phyloP scores from a whole-genome alignment of 2,329 filamentous ascomycete species.

The Hypoxylon sp. region DNA sequence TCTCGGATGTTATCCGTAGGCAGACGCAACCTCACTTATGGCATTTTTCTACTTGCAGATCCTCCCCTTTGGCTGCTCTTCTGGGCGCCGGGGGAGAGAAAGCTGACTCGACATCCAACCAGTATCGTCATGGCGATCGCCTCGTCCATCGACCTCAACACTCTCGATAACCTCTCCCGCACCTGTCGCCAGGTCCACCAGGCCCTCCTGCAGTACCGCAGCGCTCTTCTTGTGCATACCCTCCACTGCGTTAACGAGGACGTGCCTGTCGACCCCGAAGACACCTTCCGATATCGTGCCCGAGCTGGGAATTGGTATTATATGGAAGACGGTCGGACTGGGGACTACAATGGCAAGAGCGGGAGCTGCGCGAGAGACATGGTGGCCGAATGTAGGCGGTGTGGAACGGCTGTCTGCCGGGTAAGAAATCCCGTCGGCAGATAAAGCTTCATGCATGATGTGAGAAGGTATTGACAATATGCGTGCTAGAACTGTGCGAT shows the following conservation, averaged over 20 bases:
- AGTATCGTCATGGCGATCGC: conserved; percentile 85
- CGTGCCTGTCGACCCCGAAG: conserved; percentile 67
- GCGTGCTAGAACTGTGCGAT: conserved; percentile 84
- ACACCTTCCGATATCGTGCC: conserved; percentile 70
- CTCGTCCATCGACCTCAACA: conserved; percentile 85
- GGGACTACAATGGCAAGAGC: conserved; percentile 74
- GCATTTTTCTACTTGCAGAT: conserved; percentile 46
- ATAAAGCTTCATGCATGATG: conserved; percentile 25
- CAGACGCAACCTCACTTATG: conserved; percentile 55
- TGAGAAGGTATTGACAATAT: conserved; percentile 8
- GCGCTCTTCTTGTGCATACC: conserved; percentile 79
- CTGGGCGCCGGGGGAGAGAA: conserved; percentile 30
- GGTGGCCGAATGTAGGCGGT: conserved; percentile 86
- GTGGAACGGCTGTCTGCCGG: conserved; percentile 83
- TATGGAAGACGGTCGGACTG: conserved; percentile 65
- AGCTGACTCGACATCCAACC: conserved; percentile 42
- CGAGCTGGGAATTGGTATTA: conserved; percentile 72
- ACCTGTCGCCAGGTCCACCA: conserved; percentile 85
- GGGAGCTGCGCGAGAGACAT: conserved; percentile 88
- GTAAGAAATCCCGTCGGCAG: conserved; percentile 65
- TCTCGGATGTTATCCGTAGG: conserved; percentile 78
- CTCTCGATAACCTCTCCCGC: conserved; percentile 84
- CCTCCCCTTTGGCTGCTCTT: conserved; percentile 38
- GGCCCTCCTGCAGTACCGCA: conserved; percentile 83
- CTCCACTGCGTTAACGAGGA: conserved; percentile 84